Evolutionary conservation across 306 rosid genomes (phyloP), one percentile per base, ranked within the genome.

Genomic region (Vicia villosa): DNA sequence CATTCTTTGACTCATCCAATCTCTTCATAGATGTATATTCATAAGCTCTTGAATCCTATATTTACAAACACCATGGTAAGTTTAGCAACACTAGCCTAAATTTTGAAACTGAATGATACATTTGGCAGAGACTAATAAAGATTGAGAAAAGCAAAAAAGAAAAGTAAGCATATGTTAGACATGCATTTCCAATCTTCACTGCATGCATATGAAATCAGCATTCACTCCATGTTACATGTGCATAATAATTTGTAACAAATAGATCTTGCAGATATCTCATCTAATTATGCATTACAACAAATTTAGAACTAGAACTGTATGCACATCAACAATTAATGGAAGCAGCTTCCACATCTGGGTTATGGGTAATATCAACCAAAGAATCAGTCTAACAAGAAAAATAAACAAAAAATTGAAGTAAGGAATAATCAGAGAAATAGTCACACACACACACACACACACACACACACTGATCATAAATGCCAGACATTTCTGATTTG

Each of bases 21-120:
- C 54, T 85, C 70, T 83, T 84, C 91, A 90, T 87, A 19, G 97
- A 90, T 6, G 92, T 84, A 81, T 90, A 90, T 75, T 94, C 95
- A 64, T 84, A 74, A 1, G 82, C 43, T 80, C 83, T 81, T 12
- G 89, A 58, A 63, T 81, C 87, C 96, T 84, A 72, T 67, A 83
- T 58, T 45, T 36, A 81, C 69, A 74, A 70, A 72, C 38, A 62
- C 8, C 47, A 42, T 19, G 68, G 17, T 49, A 62, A 45, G 24
- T 50, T 77, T 43, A 32, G 41, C 13, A 55, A 57, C 40, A 70
- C 46, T 34, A 72, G 62, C 46, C 65, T 16, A 16, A 43, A 41
- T 59, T 66, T 64, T 38, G 57, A 67, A 66, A 41, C 50, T 60
- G 12, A 21, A 56, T 63, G 66, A 12, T 36, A 32, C 21, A 21